phyloP scores from a whole-genome alignment of 495 filamentous ascomycete species.

The Jackrogersella minutella region DNA sequence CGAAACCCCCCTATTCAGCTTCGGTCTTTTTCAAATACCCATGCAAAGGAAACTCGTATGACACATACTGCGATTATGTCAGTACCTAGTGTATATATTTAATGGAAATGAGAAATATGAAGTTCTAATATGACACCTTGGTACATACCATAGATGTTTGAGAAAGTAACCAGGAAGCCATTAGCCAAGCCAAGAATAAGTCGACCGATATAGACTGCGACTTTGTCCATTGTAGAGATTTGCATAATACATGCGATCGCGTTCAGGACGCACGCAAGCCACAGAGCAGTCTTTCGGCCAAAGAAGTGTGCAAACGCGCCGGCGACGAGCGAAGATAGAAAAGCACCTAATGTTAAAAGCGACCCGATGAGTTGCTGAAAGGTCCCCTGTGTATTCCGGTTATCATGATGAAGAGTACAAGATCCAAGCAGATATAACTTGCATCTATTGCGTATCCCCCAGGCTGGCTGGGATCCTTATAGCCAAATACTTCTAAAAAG shows the following conservation, averaged over 20 bases:
- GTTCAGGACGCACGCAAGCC: constrained; percentile 55
- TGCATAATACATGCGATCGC: constrained; percentile 56
- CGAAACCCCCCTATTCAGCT: no score
- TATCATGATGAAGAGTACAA: constrained; percentile 13
- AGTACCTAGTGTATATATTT: background rate
- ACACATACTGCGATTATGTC: constrained; percentile 21
- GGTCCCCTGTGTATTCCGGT: constrained; percentile 33
- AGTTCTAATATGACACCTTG: background rate
- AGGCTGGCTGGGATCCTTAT: constrained; percentile 46
- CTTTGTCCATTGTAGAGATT: constrained; percentile 53
- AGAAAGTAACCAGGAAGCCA: constrained; percentile 63
- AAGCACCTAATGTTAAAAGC: constrained; percentile 53
- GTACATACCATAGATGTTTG: constrained; percentile 56
- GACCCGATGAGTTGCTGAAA: constrained; percentile 54
- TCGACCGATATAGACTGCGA: constrained; percentile 58
- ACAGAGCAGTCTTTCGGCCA: constrained; percentile 55
- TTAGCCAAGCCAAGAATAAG: constrained; percentile 62
- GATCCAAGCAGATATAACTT: background rate
- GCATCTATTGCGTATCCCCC: constrained; percentile 47
- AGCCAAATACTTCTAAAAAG: constrained; percentile 57
- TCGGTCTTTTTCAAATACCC: background rate
- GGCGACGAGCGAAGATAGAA: constrained; percentile 48
- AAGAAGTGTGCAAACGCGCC: constrained; percentile 54
- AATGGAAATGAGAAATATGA: no score
- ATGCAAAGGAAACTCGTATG: background rate